Conservation (phyloP, 1,284 basidiomycete species). For the Moesziomyces sp. region DNA sequence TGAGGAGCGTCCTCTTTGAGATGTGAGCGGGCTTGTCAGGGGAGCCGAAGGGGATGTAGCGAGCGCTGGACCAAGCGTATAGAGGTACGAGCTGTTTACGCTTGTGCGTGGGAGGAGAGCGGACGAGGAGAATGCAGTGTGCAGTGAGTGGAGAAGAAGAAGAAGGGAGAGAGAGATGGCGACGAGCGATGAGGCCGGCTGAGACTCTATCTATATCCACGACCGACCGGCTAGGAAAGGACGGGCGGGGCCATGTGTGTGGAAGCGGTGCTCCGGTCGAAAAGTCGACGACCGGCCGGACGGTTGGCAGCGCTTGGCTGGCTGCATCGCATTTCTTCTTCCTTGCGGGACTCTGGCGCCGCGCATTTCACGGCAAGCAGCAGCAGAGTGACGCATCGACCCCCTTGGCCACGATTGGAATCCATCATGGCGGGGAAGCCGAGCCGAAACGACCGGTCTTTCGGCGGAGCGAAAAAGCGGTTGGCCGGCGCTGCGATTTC, state of each 20-base stretch:
- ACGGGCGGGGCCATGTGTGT: too few species aligned
- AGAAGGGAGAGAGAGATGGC: neutral
- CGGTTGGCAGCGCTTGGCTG: too few species aligned
- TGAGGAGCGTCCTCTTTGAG: constrained; percentile 25
- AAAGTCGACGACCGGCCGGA: too few species aligned
- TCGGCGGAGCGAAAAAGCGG: neutral
- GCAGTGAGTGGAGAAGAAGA: too few species aligned
- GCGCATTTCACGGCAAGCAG: too few species aligned
- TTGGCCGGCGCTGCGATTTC: constrained; percentile 2
- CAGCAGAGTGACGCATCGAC: neutral
- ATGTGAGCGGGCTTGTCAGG: neutral
- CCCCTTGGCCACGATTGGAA: neutral
- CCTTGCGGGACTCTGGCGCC: too few species aligned
- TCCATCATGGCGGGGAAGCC: constrained; percentile 11
- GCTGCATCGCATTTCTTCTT: too few species aligned
- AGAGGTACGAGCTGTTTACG: neutral
- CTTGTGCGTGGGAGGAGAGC: neutral
- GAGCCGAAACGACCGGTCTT: constrained; percentile 3
- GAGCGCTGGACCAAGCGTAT: neutral
- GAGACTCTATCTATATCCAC: too few species aligned
- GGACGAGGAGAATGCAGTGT: neutral
- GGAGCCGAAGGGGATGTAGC: neutral
- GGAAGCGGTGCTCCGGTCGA: too few species aligned
- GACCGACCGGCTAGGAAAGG: too few species aligned
- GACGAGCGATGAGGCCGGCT: too few species aligned